A percentile compares a stretch with the other conserved stretches of the same genome.
phyloP scores from a whole-genome alignment of 768 basidiomycete genomes.

The Lactarius indigo region DNA sequence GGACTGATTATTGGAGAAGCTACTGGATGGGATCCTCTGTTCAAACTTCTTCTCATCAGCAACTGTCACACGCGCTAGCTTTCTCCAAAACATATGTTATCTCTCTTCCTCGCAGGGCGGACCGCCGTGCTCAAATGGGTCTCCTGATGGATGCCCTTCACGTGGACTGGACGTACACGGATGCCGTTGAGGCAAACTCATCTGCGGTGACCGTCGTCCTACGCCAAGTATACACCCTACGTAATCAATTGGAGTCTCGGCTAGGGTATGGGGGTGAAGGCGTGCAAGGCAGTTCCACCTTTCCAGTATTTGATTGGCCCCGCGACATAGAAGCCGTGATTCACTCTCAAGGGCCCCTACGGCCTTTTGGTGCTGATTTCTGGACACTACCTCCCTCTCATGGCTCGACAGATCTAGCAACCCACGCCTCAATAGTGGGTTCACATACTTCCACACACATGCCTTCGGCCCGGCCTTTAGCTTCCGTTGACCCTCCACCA shows the following conservation, averaged over 20 bases:
- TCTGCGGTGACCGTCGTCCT: conserved; percentile 40
- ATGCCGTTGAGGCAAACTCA: conserved; percentile 44
- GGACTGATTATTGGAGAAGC: neutral
- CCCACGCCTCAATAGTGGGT: neutral
- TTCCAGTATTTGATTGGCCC: conserved; percentile 28
- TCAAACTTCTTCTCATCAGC: neutral
- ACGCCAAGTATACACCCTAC: conserved; percentile 39
- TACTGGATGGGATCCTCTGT: neutral
- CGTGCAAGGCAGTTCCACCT: too few species aligned
- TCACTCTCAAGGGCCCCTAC: conserved; percentile 14
- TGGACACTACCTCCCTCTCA: conserved; percentile 22
- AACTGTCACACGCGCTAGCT: neutral
- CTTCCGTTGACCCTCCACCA: neutral
- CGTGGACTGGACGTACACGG: conserved; percentile 51
- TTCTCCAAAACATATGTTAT: conserved; percentile 47
- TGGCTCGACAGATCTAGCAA: neutral
- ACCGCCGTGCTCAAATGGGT: conserved; percentile 59
- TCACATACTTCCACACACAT: neutral
- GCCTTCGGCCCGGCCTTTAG: neutral
- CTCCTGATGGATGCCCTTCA: conserved; percentile 42
- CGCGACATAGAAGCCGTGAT: conserved; percentile 17
- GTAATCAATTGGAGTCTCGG: conserved; percentile 39
- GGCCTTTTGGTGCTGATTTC: conserved; percentile 24
- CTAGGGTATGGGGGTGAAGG: conserved; percentile 33
- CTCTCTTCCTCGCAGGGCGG: conserved; percentile 53